Conservation (phyloP, 1,139 yeast genomes). For the Debaryomyces udenii region DNA sequence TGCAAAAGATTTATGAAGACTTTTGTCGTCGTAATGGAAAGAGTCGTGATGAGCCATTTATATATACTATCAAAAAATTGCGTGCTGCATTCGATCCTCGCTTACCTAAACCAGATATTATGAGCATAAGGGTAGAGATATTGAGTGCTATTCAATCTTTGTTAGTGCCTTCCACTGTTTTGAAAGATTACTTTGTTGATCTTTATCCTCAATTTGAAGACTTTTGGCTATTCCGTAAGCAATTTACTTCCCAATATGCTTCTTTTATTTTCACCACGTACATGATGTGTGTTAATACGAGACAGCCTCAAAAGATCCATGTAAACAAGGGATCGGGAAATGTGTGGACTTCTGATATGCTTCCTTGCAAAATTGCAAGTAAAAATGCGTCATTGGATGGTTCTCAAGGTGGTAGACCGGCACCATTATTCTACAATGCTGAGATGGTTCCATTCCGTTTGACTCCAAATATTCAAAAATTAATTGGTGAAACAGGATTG, state of each 20-base stretch:
- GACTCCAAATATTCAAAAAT: conserved; percentile 91
- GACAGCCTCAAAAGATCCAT: conserved; percentile 93
- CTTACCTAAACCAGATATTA: conserved; percentile 87
- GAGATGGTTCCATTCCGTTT: conserved; percentile 96
- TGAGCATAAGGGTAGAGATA: conserved; percentile 88
- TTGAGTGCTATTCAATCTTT: conserved; percentile 85
- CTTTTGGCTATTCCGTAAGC: conserved; percentile 96
- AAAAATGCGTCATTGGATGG: conserved; percentile 62
- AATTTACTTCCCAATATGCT: conserved; percentile 95
- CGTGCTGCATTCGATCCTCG: conserved; percentile 94
- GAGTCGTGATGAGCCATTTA: conserved; percentile 87
- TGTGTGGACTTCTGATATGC: conserved; percentile 94
- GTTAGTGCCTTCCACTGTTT: conserved; percentile 82
- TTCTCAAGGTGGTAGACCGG: conserved; percentile 58
- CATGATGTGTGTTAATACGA: conserved; percentile 90
- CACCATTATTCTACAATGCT: conserved; percentile 90
- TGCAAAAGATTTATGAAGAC: conserved; percentile 88
- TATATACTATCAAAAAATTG: conserved; percentile 81
- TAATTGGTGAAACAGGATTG: conserved; percentile 89
- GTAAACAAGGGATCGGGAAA: conserved; percentile 81
- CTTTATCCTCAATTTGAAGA: conserved; percentile 83
- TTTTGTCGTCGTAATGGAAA: conserved; percentile 75
- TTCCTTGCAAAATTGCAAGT: conserved; percentile 79
- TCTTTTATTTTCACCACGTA: conserved; percentile 90
- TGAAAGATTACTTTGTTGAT: conserved; percentile 66